These are phyloP conservation scores for Dactylonectria estremocensis DNA, from an alignment of 2,329 filamentous ascomycete genomes.

Conservation along the genomic window DNA sequence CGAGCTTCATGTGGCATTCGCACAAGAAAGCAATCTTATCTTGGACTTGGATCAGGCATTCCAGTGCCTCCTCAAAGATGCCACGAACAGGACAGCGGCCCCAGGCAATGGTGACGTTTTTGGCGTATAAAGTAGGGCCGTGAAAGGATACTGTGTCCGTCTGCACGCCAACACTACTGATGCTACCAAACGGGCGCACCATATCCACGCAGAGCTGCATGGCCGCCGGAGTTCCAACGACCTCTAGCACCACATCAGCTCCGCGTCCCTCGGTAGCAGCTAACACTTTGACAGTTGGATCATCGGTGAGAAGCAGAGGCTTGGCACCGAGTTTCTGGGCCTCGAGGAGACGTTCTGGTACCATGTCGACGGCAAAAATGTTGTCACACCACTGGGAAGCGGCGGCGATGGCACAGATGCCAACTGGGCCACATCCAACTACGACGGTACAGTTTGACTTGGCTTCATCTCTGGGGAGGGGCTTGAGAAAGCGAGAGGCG, in stretches of 20 bases:
- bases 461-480: slow-evolving; percentile 4
- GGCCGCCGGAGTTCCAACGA: slow-evolving; percentile 23
- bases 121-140: slow-evolving; percentile 12
- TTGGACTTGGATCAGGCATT: slow-evolving; percentile 18
- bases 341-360: slow-evolving; percentile 23
- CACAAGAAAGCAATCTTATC: slow-evolving; percentile 25
- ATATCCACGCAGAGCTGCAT: slow-evolving; percentile 26
- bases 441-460: slow-evolving; percentile 22
- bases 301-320: slow-evolving; percentile 13
- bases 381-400: slow-evolving; percentile 16
- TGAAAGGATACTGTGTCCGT: slow-evolving; percentile 19
- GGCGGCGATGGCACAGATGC: slow-evolving; percentile 25
- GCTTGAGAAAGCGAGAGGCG: slow-evolving; percentile 20
- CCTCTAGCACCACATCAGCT: slow-evolving; percentile 27
- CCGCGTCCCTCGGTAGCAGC: slow-evolving; percentile 23
- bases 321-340: slow-evolving; percentile 12
- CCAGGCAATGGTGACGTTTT: slow-evolving; percentile 27
- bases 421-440: slow-evolving; percentile 29
- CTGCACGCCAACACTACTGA: slow-evolving; percentile 24
- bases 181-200: slow-evolving; percentile 18
- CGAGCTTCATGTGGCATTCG: slow-evolving; percentile 23
- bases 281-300: slow-evolving; percentile 16
- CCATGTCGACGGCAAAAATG: slow-evolving; percentile 27
- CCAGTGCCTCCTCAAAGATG: slow-evolving; percentile 27
- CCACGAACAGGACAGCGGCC: slow-evolving; percentile 27